These are phyloP conservation scores for Dioszegia aurantiaca DNA, from an alignment of 768 basidiomycete genomes.

Conservation along the genomic window DNA sequence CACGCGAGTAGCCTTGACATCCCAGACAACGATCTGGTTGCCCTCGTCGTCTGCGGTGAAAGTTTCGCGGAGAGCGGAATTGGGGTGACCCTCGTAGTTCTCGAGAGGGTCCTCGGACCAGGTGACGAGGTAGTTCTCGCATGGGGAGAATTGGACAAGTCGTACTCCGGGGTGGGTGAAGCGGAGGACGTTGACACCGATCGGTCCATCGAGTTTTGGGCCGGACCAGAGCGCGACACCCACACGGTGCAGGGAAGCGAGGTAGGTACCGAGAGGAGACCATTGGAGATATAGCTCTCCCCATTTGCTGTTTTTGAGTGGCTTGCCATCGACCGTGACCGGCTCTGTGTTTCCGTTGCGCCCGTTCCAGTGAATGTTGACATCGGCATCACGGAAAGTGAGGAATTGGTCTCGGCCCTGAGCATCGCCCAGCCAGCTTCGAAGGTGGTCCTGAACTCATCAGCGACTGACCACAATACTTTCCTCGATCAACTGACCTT, in stretches of 20 bases:
- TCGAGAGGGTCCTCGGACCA: slow-evolving; percentile 94
- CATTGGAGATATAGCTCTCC: slow-evolving; percentile 94
- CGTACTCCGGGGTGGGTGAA: slow-evolving; percentile 95
- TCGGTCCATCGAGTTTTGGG: slow-evolving; percentile 45
- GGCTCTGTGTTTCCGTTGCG: slow-evolving; percentile 60
- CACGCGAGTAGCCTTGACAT: slow-evolving; percentile 86
- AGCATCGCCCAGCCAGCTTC: slow-evolving; percentile 88
- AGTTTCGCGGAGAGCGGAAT: slow-evolving; percentile 57
- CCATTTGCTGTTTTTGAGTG: slow-evolving; percentile 75
- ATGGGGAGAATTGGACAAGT: slow-evolving; percentile 94
- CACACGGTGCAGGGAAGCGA: slow-evolving; percentile 89
- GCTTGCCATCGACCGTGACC: slow-evolving; percentile 48
- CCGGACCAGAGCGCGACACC: slow-evolving; percentile 97
- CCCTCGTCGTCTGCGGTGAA: slow-evolving; percentile 80
- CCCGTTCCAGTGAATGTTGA: slow-evolving; percentile 87
- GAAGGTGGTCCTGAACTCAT: slow-evolving; percentile 82
- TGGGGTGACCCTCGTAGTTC: slow-evolving; percentile 72
- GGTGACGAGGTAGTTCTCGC: slow-evolving; percentile 93
- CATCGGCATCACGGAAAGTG: slow-evolving; percentile 87
- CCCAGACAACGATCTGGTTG: slow-evolving; percentile 97
- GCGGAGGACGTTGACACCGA: slow-evolving; percentile 62
- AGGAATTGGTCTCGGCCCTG: slow-evolving; percentile 94
- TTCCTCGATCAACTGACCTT: slow-evolving; percentile 20
- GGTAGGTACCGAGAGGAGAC: slow-evolving; percentile 94
- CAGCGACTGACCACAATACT: neutral